Evolutionary conservation across 2,329 filamentous ascomycete species (phyloP), one percentile per base, ranked within the genome.

Genomic region (Phyllosticta citribraziliensis): DNA sequence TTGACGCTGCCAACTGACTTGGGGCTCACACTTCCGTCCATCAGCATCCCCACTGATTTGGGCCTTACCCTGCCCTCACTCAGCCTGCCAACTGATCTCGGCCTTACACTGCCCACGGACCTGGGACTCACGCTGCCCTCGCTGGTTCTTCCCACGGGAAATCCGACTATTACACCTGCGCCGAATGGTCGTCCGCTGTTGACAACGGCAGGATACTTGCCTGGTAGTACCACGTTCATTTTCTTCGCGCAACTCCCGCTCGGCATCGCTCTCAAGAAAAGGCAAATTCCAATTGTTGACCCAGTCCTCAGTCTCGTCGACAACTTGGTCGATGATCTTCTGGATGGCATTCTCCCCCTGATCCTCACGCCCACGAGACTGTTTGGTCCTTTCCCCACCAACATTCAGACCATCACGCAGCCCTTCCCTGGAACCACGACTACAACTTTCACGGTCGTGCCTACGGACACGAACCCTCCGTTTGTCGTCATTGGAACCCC

Each of bases 401-500:
- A 53, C 2, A 12, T 60, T 25, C 6, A 25, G 5, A 60, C 58
- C 17, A 35, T 40, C 4, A 56, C 53, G 5, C 40, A 47, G 9
- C 24, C 24, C 17, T 52, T 60, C 19, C 35, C 50, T 3, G 53
- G 58, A 3, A 35, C 35, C 5, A n/a, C 24, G 14, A 60, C 40
- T 24, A 52, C 58, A 10, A 30, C 51, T 1, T 60, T 60, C 25
- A 60, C 58, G 2, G 51, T 60, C 8, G 14, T 60, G 2, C 58
- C 58, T 11, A 35, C 53, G 3, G 27, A 25, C 11, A 51, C 53
- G 5, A 56, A 27, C 25, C 40, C 25, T 17, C 58, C 58, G 4
- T 55, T 50, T 4, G 58, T 60, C 17, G 35, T 60, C 11, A 52
- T 60, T 2, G 58, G 53, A n/a, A 60, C 58, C 2, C 53, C 58